Evolutionary conservation across 1,284 basidiomycete species (phyloP).

Genomic region (Mycena sp.): DNA sequence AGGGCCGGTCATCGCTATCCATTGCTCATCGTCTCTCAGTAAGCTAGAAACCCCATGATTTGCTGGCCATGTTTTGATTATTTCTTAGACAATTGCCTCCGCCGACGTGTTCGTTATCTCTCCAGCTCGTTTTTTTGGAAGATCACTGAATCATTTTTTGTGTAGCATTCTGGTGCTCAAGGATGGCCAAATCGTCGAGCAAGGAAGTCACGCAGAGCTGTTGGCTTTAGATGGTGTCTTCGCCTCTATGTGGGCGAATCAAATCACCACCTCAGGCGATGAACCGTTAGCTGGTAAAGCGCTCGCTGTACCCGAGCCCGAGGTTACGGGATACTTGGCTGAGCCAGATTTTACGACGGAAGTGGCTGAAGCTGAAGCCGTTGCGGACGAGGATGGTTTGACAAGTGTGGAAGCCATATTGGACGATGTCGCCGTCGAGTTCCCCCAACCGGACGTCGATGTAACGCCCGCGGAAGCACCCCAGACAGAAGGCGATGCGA

Average conservation of each 20-base stretch:
- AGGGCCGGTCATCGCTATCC: conserved; percentile 80
- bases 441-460: conserved; percentile 12
- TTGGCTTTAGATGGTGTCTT: conserved; percentile 77
- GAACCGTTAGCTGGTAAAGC: conserved; percentile 16
- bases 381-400: conserved; percentile 18
- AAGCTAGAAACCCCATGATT: conserved; percentile 47
- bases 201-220: conserved; percentile 81
- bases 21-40: conserved; percentile 86
- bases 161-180: conserved; percentile 84
- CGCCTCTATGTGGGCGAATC: conserved; percentile 86
- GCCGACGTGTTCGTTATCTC: conserved; percentile 71
- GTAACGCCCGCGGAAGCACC: conserved; percentile 9
- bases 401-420: background rate
- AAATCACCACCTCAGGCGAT: conserved; percentile 71
- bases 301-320: conserved; percentile 19
- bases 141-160: conserved; percentile 22
- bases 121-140: conserved; percentile 1
- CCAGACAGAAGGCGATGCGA: conserved; percentile 1
- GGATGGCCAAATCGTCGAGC: conserved; percentile 85
- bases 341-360: conserved; percentile 32
- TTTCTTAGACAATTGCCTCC: conserved; percentile 74
- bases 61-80: conserved; percentile 35
- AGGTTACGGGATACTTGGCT: conserved; percentile 29
- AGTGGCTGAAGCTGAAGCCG: conserved; percentile 19
- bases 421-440: conserved; percentile 14